Percentiles rank a stretch among this genome's conserved stretches.
phyloP scores from a whole-genome alignment of 768 basidiomycete species.

The Suillus spraguei region DNA sequence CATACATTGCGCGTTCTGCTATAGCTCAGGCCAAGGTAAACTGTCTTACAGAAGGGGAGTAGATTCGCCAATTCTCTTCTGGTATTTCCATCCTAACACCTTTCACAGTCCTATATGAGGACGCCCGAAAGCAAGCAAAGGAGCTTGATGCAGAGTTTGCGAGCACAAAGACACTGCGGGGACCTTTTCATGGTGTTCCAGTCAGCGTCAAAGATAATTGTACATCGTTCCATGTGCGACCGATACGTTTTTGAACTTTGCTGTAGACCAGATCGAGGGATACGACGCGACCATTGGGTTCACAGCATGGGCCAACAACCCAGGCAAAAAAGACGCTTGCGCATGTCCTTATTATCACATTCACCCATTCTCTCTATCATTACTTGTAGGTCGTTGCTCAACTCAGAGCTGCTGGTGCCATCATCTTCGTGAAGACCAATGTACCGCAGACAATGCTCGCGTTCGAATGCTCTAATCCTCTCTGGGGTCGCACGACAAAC shows the following conservation, averaged over 20 bases:
- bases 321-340: conserved; percentile 59
- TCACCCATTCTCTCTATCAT: conserved; percentile 7
- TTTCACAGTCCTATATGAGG: conserved; percentile 68
- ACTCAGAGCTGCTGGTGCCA: conserved; percentile 71
- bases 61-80: neutral
- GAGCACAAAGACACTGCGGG: conserved; percentile 54
- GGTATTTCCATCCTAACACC: neutral
- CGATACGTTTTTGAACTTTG: conserved; percentile 8
- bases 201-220: conserved; percentile 80
- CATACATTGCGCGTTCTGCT: conserved; percentile 47
- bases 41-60: conserved; percentile 77
- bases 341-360: conserved; percentile 40
- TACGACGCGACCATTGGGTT: conserved; percentile 74
- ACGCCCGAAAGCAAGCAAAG: conserved; percentile 61
- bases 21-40: conserved; percentile 69
- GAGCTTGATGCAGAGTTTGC: conserved; percentile 71
- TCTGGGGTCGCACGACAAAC: conserved; percentile 58
- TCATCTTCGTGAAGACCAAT: conserved; percentile 89
- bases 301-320: conserved; percentile 68
- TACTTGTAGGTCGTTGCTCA: conserved; percentile 51
- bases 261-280: conserved; percentile 60
- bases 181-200: conserved; percentile 81
- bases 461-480: conserved; percentile 75
- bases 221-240: conserved; percentile 30
- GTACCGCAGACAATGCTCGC: conserved; percentile 89